These are phyloP conservation scores for Irpex lacteus DNA, from an alignment of 1,284 basidiomycete species.

Conservation along the genomic window DNA sequence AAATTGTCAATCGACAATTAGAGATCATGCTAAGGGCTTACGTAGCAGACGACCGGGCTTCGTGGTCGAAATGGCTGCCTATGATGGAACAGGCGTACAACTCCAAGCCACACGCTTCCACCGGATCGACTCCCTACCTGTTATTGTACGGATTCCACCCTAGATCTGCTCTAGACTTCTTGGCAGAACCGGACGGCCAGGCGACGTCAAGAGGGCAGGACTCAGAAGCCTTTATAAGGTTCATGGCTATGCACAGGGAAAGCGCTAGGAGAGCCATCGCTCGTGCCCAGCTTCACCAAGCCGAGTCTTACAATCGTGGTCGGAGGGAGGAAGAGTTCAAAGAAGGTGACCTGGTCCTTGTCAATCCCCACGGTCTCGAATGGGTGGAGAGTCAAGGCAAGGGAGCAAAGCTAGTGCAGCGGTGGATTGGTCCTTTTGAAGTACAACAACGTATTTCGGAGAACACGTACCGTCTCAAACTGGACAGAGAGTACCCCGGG, in stretches of 20 bases:
- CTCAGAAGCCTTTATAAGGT: not conserved
- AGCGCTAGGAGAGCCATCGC: conserved; percentile 17
- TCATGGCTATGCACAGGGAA: conserved; percentile 8
- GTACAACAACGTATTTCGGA: conserved; percentile 25
- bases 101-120: not conserved
- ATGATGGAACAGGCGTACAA: not conserved
- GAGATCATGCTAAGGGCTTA: conserved; percentile 9
- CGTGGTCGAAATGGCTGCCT: not conserved
- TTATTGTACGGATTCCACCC: not conserved
- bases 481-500: conserved; percentile 26
- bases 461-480: conserved; percentile 24
- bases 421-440: conserved; percentile 3
- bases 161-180: not conserved
- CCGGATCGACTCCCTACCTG: not conserved
- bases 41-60: not conserved
- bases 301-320: conserved; percentile 7
- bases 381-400: conserved; percentile 24
- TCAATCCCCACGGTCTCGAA: conserved; percentile 31
- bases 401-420: conserved; percentile 29
- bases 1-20: conserved; percentile 12
- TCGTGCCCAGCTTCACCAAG: conserved; percentile 14
- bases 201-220: not conserved
- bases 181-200: not conserved
- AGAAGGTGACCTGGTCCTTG: conserved; percentile 25
- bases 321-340: conserved; percentile 15